Evolutionary conservation across 176 grass and related monocot genomes (phyloP), one percentile per base, ranked within the genome.

Genomic region (Bonia amplexicaulis): DNA sequence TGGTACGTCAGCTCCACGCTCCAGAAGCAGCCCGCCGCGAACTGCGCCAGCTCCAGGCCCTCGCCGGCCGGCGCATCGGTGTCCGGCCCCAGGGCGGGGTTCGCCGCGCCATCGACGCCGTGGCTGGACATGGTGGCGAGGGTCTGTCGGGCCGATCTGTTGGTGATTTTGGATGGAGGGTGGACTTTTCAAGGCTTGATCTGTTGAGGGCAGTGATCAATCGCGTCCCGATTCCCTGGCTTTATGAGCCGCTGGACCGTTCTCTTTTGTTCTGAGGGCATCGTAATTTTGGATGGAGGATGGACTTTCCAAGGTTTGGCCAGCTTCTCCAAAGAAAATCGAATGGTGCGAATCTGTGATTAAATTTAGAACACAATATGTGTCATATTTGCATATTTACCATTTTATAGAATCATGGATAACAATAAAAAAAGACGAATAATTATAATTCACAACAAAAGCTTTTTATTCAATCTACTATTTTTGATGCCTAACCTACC

Each of bases 21-120:
- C 96, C 96, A 98, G 87, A 98, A 98, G 91, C 96, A 98, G 2
- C 96, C 96, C 26, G 96, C 93, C 19, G 47, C 96, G 80, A 98
- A 95, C 87, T 98, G 96, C 69, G 93, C 96, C 89, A 92, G 69
- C 47, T 84, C 85, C 35, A 90, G 81, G 12, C 83, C 91, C 59
- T 86, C 77, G 46, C 90, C 82, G 45, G 71, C 90, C n/a, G 95
- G 33, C 48, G 84, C 41, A 74, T 92, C 92, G 0, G 83, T 22
- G 68, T 97, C 95, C 72, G 86, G 88, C 3, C 31, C 73, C 69
- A 92, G 68, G 5, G 92, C 95, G 1, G 86, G 88, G 76, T 88
- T 90, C 57, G 4, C 7, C 13, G 29, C 31, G 69, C 2, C 77
- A 33, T 20, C 51, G 70, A 22, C 54, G 49, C 9, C 41, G 69